Base-by-base conservation (phyloP, 345 rosid species). In the Moricandia moricandioides region DNA sequence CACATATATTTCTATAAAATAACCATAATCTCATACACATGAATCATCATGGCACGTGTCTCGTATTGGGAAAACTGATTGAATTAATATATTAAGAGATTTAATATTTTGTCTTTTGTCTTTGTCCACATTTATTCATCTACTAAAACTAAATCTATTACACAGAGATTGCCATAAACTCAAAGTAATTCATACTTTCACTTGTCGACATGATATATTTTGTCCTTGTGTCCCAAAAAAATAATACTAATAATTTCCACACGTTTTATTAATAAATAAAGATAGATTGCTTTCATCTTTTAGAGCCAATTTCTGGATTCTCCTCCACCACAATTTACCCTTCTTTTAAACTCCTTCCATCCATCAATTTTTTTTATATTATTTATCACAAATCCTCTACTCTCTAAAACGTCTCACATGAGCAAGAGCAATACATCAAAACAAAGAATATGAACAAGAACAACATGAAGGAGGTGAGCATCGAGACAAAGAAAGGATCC, bases 281-380 rank as follows among this genome's bases (percentile, higher is more conserved):
- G 7, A 56, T 3, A 70, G 26, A 65, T 77, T 64, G 26, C 76
- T 77, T 70, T 70, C 71, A 77, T 45, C 66, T 7, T 56, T 66
- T 64, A 30, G 24, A 77, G 61, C 71, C 71, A 71, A 70, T 56
- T 70, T 57, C 71, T 70, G 21, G 75, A 77, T 64, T 70, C 76
- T 70, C 75, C 71, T 62, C 75, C 66, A 11, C 76, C 66, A 76
- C 74, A 69, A 62, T 75, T 73, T 34, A 74, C 62, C 33, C 45
- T 64, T 70, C 67, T 57, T 64, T 70, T 56, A 77, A 70, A 77
- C 65, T 45, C 71, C 31, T 43, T 45, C 12, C 37, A 10, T 16
- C 43, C 4, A 70, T 70, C 76, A 70, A 45, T 1, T 45, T 45
- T n/a, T 45, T 13, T 24, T 11, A 21, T 10, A 70, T 64, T 18